These are phyloP conservation scores for Trapa incisa DNA, from an alignment of 345 rosid species.

Conservation along the genomic window DNA sequence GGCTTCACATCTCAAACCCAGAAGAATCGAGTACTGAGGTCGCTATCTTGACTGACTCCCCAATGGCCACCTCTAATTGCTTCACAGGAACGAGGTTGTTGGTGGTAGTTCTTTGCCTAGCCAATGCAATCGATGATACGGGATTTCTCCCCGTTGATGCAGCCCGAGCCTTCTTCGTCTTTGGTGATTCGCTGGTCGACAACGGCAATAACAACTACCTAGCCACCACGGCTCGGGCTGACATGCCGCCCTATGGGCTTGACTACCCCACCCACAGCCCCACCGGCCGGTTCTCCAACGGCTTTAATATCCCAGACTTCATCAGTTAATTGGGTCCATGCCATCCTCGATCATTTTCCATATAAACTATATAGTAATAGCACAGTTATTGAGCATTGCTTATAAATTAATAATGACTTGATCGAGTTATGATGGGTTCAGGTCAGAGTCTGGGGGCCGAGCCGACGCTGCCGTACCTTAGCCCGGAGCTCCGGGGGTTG, in stretches of 20 bases:
- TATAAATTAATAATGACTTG: background rate
- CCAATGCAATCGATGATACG: background rate
- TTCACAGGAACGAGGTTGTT: background rate
- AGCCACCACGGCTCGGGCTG: slow-evolving; percentile 59
- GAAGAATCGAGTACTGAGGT: background rate
- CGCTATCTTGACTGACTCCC: background rate
- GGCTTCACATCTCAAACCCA: background rate
- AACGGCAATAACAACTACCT: slow-evolving; percentile 68
- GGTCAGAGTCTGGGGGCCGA: slow-evolving; percentile 47
- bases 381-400: background rate
- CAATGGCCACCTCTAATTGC: slow-evolving; percentile 1
- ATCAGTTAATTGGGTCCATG: slow-evolving; percentile 24
- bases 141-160: slow-evolving; percentile 15
- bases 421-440: slow-evolving; percentile 6
- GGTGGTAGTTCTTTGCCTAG: slow-evolving; percentile 10
- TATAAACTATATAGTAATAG: background rate
- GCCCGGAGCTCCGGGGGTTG: slow-evolving; percentile 44
- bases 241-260: slow-evolving; percentile 61
- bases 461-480: slow-evolving; percentile 58
- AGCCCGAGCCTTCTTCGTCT: slow-evolving; percentile 51
- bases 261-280: slow-evolving; percentile 51
- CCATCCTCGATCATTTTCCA: background rate
- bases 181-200: slow-evolving; percentile 76
- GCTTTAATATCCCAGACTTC: slow-evolving; percentile 62
- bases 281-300: slow-evolving; percentile 70